Evolutionary conservation across 2,329 filamentous ascomycete species (phyloP).

Genomic region (Periconia sp.): DNA sequence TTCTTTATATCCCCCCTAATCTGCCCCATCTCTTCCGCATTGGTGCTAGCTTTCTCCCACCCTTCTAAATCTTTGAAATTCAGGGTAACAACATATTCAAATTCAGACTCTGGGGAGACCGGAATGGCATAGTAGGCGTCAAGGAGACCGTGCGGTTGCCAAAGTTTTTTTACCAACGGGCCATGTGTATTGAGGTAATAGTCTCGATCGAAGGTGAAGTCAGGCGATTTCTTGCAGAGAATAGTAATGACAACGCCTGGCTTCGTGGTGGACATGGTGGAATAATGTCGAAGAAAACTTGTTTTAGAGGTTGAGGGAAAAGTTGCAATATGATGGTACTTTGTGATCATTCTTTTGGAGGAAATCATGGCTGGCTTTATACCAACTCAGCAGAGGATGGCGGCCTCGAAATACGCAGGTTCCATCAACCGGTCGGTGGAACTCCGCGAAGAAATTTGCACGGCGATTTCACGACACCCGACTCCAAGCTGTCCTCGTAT

Average conservation of each 20-base stretch:
- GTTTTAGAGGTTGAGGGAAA: too few relatives aligned
- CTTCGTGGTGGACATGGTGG: not conserved
- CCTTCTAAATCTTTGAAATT: constrained; percentile 14
- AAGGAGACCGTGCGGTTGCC: constrained; percentile 25
- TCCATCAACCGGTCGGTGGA: too few relatives aligned
- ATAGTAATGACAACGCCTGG: constrained; percentile 10
- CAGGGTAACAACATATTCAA: constrained; percentile 6
- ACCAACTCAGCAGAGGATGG: too few relatives aligned
- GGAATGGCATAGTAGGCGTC: not conserved
- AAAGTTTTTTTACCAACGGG: constrained; percentile 45
- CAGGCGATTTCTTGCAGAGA: constrained; percentile 45
- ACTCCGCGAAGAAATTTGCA: too few relatives aligned
- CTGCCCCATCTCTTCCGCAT: constrained; percentile 24
- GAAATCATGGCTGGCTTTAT: too few relatives aligned
- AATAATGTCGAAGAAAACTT: too few relatives aligned
- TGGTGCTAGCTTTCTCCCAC: constrained; percentile 9
- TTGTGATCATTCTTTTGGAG: too few relatives aligned
- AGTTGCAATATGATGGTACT: too few relatives aligned
- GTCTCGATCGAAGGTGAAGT: constrained; percentile 49
- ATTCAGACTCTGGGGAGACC: constrained; percentile 6
- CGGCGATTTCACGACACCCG: too few relatives aligned
- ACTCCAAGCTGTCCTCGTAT: too few relatives aligned
- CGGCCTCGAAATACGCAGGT: too few relatives aligned
- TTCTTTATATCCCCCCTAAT: constrained; percentile 37
- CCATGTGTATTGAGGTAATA: constrained; percentile 54